Evolutionary conservation across 108 stramenopile species (phyloP).

Genomic region (Skeletonema potamos): DNA sequence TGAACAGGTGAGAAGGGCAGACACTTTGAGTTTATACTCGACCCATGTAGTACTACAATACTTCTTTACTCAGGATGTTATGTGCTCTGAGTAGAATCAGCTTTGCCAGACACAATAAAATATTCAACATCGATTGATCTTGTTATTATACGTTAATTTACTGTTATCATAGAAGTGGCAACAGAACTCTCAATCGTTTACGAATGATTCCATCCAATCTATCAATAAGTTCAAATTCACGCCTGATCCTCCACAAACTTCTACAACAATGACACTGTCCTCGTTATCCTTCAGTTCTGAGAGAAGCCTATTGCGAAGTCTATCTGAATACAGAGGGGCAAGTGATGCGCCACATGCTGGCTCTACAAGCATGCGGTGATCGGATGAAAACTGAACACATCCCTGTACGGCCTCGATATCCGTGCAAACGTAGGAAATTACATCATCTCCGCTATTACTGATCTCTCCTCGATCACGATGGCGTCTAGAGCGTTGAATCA

Average conservation of each 20-base stretch:
- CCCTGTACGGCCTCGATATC: slow-evolving; percentile 86
- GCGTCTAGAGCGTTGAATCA: slow-evolving; percentile 54
- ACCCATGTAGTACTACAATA: no score
- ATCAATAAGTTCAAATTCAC: slow-evolving; percentile 70
- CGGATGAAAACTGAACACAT: slow-evolving; percentile 69
- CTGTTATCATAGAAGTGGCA: background rate
- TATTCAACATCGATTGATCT: no score
- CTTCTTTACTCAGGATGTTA: no score
- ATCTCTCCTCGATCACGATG: slow-evolving; percentile 42
- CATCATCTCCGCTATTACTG: slow-evolving; percentile 30
- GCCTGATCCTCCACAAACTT: slow-evolving; percentile 85
- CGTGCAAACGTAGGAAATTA: slow-evolving; percentile 64
- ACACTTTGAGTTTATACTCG: no score
- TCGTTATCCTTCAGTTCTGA: slow-evolving; percentile 29
- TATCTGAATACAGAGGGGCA: slow-evolving; percentile 73
- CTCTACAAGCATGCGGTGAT: slow-evolving; percentile 89
- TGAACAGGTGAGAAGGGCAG: no score
- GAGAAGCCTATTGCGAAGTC: slow-evolving; percentile 52
- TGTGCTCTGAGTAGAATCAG: no score
- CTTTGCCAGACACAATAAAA: no score
- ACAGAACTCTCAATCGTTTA: background rate
- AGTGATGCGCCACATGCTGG: slow-evolving; percentile 92
- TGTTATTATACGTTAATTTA: background rate
- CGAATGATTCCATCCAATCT: slow-evolving; percentile 50
- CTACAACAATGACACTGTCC: slow-evolving; percentile 67